Evolutionary conservation across 2,329 filamentous ascomycete species (phyloP).

Genomic region (Beauveria varroae): DNA sequence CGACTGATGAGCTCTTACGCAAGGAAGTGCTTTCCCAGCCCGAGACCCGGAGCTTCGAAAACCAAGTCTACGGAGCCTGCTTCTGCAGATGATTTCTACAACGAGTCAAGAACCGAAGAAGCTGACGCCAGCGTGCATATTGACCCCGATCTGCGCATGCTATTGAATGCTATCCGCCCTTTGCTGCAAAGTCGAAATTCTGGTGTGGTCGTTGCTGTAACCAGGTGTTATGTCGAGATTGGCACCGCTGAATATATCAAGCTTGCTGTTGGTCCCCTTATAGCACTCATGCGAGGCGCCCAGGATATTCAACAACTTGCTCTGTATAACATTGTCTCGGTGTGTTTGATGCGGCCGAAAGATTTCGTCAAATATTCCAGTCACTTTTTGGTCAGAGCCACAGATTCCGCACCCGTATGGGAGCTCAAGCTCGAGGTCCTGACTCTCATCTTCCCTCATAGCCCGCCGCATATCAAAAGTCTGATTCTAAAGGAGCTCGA

Average conservation of each 20-base stretch:
- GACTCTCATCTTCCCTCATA: constrained; percentile 83
- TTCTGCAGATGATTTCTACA: constrained; percentile 71
- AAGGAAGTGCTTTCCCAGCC: constrained; percentile 76
- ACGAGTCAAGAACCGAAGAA: constrained; percentile 45
- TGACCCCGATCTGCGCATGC: constrained; percentile 74
- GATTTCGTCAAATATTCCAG: constrained; percentile 83
- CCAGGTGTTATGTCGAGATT: constrained; percentile 76
- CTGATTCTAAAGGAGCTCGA: constrained; percentile 88
- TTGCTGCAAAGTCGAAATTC: constrained; percentile 89
- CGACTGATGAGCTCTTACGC: constrained; percentile 78
- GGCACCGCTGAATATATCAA: constrained; percentile 71
- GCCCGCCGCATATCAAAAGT: constrained; percentile 66
- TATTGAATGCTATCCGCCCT: constrained; percentile 73
- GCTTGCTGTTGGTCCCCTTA: constrained; percentile 70
- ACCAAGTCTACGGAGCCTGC: constrained; percentile 24
- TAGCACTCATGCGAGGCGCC: constrained; percentile 76
- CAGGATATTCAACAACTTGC: constrained; percentile 85
- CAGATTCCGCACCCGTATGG: constrained; percentile 77
- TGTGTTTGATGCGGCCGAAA: constrained; percentile 67
- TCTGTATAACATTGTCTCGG: constrained; percentile 90
- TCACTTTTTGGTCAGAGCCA: constrained; percentile 80
- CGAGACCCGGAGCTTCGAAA: constrained; percentile 46
- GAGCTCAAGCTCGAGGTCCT: constrained; percentile 86
- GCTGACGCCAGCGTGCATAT: constrained; percentile 52
- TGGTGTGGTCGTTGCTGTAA: constrained; percentile 82